Evolutionary conservation across 768 basidiomycete genomes (phyloP).

Genomic region (Suillus luteus): DNA sequence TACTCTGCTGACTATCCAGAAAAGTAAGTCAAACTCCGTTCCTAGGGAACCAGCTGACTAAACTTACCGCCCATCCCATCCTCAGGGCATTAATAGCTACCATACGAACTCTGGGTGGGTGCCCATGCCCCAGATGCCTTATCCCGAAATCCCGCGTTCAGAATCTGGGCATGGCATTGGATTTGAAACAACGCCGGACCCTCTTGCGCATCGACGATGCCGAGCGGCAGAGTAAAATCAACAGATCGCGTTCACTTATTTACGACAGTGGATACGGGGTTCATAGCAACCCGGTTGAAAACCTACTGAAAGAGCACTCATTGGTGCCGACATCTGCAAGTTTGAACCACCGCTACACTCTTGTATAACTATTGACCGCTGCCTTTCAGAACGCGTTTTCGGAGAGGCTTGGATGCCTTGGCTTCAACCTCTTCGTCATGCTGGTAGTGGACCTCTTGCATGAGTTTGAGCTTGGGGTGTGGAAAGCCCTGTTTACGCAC

Average conservation of each 20-base stretch:
- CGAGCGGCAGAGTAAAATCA: neutral
- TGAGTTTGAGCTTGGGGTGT: slow-evolving; percentile 35
- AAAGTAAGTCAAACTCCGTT: slow-evolving; percentile 26
- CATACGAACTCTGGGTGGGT: slow-evolving; percentile 23
- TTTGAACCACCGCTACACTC: too few species aligned
- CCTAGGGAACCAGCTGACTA: neutral
- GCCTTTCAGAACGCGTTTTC: slow-evolving; percentile 34
- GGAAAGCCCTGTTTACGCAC: slow-evolving; percentile 32
- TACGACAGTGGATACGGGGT: slow-evolving; percentile 18
- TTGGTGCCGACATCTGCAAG: slow-evolving; percentile 20
- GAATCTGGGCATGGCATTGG: slow-evolving; percentile 10
- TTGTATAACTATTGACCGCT: too few species aligned
- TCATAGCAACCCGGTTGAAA: slow-evolving; percentile 14
- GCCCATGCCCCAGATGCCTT: slow-evolving; percentile 33
- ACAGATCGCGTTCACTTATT: slow-evolving; percentile 12
- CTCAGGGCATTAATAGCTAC: slow-evolving; percentile 25
- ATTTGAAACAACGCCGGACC: slow-evolving; percentile 9
- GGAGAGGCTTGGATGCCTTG: slow-evolving; percentile 8
- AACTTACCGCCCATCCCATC: neutral
- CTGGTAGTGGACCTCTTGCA: slow-evolving; percentile 33
- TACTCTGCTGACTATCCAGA: slow-evolving; percentile 39
- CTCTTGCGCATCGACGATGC: slow-evolving; percentile 14
- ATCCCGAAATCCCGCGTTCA: slow-evolving; percentile 18
- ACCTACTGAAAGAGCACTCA: slow-evolving; percentile 17
- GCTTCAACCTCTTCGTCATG: slow-evolving; percentile 26